Percentiles rank a stretch among this genome's conserved stretches.
phyloP scores from a whole-genome alignment of 306 rosid species.

The Trifolium repens region DNA sequence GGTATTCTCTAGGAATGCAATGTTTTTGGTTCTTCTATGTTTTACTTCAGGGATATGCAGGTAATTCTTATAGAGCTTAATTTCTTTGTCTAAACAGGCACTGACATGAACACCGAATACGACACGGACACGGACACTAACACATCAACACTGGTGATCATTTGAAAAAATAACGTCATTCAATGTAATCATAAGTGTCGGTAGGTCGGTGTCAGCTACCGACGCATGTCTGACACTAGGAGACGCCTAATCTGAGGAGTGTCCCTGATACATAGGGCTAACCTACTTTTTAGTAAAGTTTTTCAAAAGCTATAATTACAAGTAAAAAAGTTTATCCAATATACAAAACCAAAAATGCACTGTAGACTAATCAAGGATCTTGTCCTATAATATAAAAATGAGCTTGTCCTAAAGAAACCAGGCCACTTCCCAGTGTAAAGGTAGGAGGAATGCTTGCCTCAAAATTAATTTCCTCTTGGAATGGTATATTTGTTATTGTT shows the following conservation, averaged over 20 bases:
- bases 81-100: slow-evolving; percentile 1
- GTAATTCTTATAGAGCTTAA: slow-evolving; percentile 46
- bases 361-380: not conserved
- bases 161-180: no score
- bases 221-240: no score
- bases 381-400: not conserved
- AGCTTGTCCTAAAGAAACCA: not conserved
- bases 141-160: no score
- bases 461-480: slow-evolving; percentile 7
- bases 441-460: slow-evolving; percentile 20
- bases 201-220: no score
- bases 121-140: no score
- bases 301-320: slow-evolving; percentile 1
- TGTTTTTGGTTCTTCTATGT: slow-evolving; percentile 59
- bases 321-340: slow-evolving; percentile 4
- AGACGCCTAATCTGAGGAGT: no score
- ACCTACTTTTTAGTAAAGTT: not conserved
- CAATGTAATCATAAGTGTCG: no score
- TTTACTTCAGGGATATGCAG: slow-evolving; percentile 77
- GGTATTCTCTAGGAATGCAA: slow-evolving; percentile 59
- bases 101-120: no score
- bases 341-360: not conserved
- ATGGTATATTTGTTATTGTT: slow-evolving; percentile 12
- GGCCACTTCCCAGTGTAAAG: not conserved
- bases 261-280: no score